These are phyloP conservation scores for Lepidium aucheri DNA, from an alignment of 345 rosid genomes.

Conservation along the genomic window DNA sequence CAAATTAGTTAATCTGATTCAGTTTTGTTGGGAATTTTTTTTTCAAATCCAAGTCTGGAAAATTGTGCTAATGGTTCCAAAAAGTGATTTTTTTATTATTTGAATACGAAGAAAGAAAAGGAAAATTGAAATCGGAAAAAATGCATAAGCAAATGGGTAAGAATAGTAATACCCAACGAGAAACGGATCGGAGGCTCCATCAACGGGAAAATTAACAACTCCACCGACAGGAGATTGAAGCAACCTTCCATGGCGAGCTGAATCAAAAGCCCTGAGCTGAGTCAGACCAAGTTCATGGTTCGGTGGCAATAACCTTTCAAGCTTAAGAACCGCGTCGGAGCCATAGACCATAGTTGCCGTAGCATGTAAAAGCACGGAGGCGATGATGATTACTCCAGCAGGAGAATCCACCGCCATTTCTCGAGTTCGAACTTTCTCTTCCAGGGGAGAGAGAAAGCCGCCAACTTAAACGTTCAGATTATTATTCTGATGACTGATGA, in stretches of 20 bases:
- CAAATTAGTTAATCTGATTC: neutral
- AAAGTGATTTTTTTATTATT: neutral
- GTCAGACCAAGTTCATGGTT: slow-evolving; percentile 41
- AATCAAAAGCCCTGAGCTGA: slow-evolving; percentile 62
- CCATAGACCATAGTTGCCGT: slow-evolving; percentile 27
- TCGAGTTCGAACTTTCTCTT: slow-evolving; percentile 18
- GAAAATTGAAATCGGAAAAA: slow-evolving; percentile 9
- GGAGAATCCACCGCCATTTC: slow-evolving; percentile 30
- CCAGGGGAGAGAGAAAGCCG: slow-evolving; percentile 12
- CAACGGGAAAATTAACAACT: slow-evolving; percentile 69
- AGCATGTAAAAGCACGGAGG: slow-evolving; percentile 12
- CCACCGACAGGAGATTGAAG: slow-evolving; percentile 50
- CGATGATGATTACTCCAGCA: slow-evolving; percentile 20
- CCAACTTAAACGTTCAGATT: slow-evolving; percentile 24
- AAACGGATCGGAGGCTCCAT: slow-evolving; percentile 78
- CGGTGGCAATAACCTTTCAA: slow-evolving; percentile 54
- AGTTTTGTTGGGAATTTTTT: neutral
- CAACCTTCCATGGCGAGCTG: slow-evolving; percentile 73
- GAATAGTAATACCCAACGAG: slow-evolving; percentile 57
- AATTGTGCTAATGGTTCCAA: neutral
- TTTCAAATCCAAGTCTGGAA: slow-evolving; percentile 3
- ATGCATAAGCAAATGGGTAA: neutral
- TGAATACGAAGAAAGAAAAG: neutral
- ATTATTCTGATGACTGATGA: slow-evolving; percentile 32
- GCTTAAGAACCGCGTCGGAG: slow-evolving; percentile 46